Evolutionary conservation across 805 yeast species (phyloP), one percentile per base, ranked within the genome.

Genomic region (Sugiyamaella boreocaroliniensis): DNA sequence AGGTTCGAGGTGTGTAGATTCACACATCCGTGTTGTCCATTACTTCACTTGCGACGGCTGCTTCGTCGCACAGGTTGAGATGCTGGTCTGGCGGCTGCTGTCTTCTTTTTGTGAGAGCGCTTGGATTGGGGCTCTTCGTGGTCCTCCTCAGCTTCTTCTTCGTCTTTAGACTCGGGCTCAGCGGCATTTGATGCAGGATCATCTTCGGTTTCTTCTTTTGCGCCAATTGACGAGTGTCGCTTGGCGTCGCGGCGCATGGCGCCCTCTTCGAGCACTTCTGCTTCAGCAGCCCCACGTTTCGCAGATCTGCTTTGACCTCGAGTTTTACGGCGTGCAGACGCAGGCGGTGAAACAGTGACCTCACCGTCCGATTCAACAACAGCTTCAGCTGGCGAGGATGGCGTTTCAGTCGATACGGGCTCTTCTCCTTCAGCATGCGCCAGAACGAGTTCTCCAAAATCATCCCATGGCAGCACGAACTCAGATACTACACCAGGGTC

Each of bases 401-500:
- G 48, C n/a, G 43, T n/a, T 6, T 43, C 43, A 19, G 29, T 41
- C 9, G 22, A 20, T 12, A 20, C 12, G 29, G 15, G 43, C 59
- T 26, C 43, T 45, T 16, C 51, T 20, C 9, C 48, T 18, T 29
- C 48, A n/a, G 77, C 78, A 55, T 70, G 73, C 22, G 62, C 67
- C 20, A 72, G 50, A 53, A 73, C 73, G 49, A 74, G 49, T 26
- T 71, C 75, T 14, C 78, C 78, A 59, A 68, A 76, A 29, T 72
- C 74, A 29, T 68, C 71, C 76, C 76, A 75, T 4, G 78, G 75
- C 40, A 76, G 62, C 26, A 60, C 63, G 51, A 76, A 76, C 46
- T 69, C 53, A n/a, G 47, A 43, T 18, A 56, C 53, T 7, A 43
- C 50, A 12, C 56, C 49, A 32, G 37, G 37, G n/a, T 32, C 37